Evolutionary conservation across 192 early-diverging fungal species (phyloP).

Genomic region (Coemansia sp.): DNA sequence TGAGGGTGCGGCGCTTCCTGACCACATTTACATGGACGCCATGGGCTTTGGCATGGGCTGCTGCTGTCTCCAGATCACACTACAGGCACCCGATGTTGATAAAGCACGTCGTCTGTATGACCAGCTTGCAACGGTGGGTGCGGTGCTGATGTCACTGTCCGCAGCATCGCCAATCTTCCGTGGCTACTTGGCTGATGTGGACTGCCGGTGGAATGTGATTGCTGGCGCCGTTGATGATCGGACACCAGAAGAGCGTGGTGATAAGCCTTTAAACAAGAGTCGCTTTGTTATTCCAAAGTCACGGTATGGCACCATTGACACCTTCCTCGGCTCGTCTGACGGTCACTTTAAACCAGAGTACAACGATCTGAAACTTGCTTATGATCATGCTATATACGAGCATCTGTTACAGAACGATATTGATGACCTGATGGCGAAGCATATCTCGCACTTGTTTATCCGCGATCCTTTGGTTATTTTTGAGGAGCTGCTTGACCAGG

Average conservation of each 20-base stretch:
- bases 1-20: conserved; percentile 74
- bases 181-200: conserved; percentile 93
- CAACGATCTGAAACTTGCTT: conserved; percentile 86
- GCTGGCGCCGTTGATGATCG: conserved; percentile 90
- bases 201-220: conserved; percentile 98
- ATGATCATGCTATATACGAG: conserved; percentile 77
- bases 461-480: conserved; percentile 97
- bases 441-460: conserved; percentile 96
- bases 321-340: conserved; percentile 74
- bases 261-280: conserved; percentile 66
- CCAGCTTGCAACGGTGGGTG: conserved; percentile 86
- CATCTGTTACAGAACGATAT: conserved; percentile 74
- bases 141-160: conserved; percentile 92
- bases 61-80: conserved; percentile 96
- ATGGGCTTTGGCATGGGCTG: conserved; percentile 99
- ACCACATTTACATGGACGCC: conserved; percentile 97
- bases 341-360: conserved; percentile 79
- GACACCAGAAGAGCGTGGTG: conserved; percentile 85
- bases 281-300: conserved; percentile 91
- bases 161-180: conserved; percentile 92
- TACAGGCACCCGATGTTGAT: conserved; percentile 92
- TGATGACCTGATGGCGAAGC: conserved; percentile 86
- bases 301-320: conserved; percentile 92
- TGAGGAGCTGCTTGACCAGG: conserved; percentile 82
- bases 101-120: conserved; percentile 93